These are phyloP conservation scores for Mycena pura DNA, from an alignment of 768 basidiomycete species.

Conservation along the genomic window DNA sequence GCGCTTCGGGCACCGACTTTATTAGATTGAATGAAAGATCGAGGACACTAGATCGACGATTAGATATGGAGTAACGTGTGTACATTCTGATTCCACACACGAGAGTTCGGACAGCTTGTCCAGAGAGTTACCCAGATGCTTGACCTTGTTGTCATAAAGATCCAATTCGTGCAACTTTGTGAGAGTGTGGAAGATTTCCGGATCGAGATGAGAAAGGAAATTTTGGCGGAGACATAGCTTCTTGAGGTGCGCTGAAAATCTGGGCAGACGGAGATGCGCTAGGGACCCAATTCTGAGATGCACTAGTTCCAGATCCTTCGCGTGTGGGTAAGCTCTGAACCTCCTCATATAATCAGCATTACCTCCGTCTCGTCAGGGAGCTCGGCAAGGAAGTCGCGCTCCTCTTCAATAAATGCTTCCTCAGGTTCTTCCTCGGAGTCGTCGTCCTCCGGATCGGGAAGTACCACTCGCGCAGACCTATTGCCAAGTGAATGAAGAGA, in stretches of 20 bases:
- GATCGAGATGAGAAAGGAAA: slow-evolving; percentile 73
- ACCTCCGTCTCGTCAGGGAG: slow-evolving; percentile 89
- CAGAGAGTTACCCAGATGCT: slow-evolving; percentile 71
- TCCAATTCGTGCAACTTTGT: slow-evolving; percentile 86
- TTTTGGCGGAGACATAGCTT: slow-evolving; percentile 89
- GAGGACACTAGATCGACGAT: slow-evolving; percentile 59
- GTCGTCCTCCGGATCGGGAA: slow-evolving; percentile 52
- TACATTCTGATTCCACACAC: slow-evolving; percentile 49
- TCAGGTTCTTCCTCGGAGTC: slow-evolving; percentile 54
- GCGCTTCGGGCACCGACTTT: slow-evolving; percentile 67
- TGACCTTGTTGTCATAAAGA: slow-evolving; percentile 95
- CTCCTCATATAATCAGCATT: slow-evolving; percentile 29
- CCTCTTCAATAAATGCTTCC: slow-evolving; percentile 51
- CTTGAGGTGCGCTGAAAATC: slow-evolving; percentile 75
- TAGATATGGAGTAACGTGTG: not conserved
- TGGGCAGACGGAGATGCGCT: slow-evolving; percentile 66
- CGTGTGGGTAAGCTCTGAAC: slow-evolving; percentile 18
- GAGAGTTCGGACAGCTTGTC: slow-evolving; percentile 58
- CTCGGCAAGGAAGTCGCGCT: slow-evolving; percentile 74
- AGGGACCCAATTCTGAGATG: slow-evolving; percentile 80
- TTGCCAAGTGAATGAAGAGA: not conserved
- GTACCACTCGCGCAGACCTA: slow-evolving; percentile 49
- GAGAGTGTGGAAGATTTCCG: slow-evolving; percentile 71
- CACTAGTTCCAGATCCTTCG: slow-evolving; percentile 85
- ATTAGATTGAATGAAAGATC: slow-evolving; percentile 97